Evolutionary conservation across 768 basidiomycete genomes (phyloP), one percentile per base, ranked within the genome.

Genomic region (Boletus pseudopeckii): DNA sequence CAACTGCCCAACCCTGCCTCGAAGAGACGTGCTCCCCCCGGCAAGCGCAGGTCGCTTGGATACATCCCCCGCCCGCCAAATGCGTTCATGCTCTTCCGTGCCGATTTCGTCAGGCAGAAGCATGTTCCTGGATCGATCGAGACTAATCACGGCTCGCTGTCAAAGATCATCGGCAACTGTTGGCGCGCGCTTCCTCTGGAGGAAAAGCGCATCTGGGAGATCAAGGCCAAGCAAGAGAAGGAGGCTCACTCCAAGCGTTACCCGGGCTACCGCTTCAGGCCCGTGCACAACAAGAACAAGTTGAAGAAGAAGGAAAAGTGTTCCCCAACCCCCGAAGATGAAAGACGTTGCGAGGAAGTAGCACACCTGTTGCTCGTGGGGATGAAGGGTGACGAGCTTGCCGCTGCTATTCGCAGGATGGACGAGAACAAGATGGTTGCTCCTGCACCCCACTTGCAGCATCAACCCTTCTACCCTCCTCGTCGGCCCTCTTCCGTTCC

Each of bases 151-250:
- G 74, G 73, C 9, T 77, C 77, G 1, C 68, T 79, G 13, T 79
- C 78, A 2, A 79, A 78, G 62, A 80, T 79, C 54, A 76, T 80
- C 26, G 76, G 77, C 8, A 78, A 77, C 51, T 78, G 75, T 59
- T 91, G 89, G 89, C 79, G 83, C 24, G 68, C 82, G 0, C 79
- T 91, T 4, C 85, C 87, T 0, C 76, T 82, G 17, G 80, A 84
- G 15, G 86, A 91, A 68, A 88, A 86, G 63, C 77, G 77, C 5
- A 74, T 81, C 17, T 91, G 89, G 89, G 86, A 90, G 63, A 71
- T 79, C 33, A 80, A 80, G 50, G 89, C 89, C 0, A 86, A 86
- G 64, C 78, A 81, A 41, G 88, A 83, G 22, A 89, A 88, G 71
- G 85, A 83, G 0, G 84, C 82, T 30, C 88, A 91, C 71, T 82